Evolutionary conservation across 495 filamentous ascomycete genomes (phyloP).

Genomic region (Penicillium coprophilum): DNA sequence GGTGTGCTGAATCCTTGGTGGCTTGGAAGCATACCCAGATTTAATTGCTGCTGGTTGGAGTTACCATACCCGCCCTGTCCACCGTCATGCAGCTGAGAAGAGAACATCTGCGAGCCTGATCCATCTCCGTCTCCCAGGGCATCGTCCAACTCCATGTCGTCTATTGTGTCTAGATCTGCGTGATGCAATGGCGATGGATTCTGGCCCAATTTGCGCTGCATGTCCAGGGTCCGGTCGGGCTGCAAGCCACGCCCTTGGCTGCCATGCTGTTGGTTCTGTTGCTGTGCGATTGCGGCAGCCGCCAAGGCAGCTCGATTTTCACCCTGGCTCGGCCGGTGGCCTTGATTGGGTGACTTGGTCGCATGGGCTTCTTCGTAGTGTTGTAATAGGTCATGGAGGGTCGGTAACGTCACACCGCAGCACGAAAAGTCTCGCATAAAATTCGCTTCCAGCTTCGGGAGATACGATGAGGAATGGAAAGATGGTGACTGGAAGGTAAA

Average conservation of each 20-base stretch:
- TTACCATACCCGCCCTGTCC: slow-evolving; percentile 69
- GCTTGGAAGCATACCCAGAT: slow-evolving; percentile 66
- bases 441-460: slow-evolving; percentile 94
- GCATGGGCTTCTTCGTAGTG: slow-evolving; percentile 96
- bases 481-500: slow-evolving; percentile 89
- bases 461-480: slow-evolving; percentile 95
- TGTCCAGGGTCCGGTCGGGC: slow-evolving; percentile 42
- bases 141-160: slow-evolving; percentile 98
- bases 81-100: slow-evolving; percentile 52
- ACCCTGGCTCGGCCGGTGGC: slow-evolving; percentile 54
- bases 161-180: slow-evolving; percentile 79
- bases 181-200: slow-evolving; percentile 42
- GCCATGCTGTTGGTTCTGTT: slow-evolving; percentile 53
- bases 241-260: slow-evolving; percentile 42
- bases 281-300: slow-evolving; percentile 55
- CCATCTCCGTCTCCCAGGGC: slow-evolving; percentile 63
- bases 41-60: slow-evolving; percentile 68
- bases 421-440: slow-evolving; percentile 96
- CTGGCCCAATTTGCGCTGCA: slow-evolving; percentile 48
- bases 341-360: slow-evolving; percentile 57
- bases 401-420: slow-evolving; percentile 82
- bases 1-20: slow-evolving; percentile 75
- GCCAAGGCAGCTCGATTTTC: slow-evolving; percentile 59
- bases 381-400: slow-evolving; percentile 89
- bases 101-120: slow-evolving; percentile 61